A percentile compares a stretch with the other conserved stretches of the same genome.
Conservation (phyloP, 768 basidiomycete species). For the Lactarius tabidus region DNA sequence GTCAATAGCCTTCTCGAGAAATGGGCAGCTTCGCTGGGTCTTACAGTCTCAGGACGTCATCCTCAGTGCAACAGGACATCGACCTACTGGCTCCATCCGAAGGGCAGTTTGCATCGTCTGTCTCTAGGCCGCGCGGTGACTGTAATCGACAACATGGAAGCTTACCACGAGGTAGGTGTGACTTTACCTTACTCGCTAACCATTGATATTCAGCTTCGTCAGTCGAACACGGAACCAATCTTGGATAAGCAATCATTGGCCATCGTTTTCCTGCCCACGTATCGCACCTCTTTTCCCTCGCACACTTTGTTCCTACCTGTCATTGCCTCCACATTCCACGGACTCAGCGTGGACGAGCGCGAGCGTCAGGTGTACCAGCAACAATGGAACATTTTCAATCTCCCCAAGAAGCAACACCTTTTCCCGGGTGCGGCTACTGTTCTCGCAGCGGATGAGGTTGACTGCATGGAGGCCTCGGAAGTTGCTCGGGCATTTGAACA, state of each 20-base stretch:
- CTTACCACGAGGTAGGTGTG: conserved; percentile 36
- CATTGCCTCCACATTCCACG: conserved; percentile 27
- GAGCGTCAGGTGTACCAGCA: conserved; percentile 33
- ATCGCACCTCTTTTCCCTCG: conserved; percentile 34
- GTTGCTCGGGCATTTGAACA: conserved; percentile 20
- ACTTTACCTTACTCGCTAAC: conserved; percentile 29
- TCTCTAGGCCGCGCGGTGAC: conserved; percentile 35
- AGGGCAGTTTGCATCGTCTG: conserved; percentile 30
- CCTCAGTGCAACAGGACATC: conserved; percentile 27
- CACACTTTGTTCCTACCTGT: conserved; percentile 60
- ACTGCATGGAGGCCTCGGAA: conserved; percentile 17
- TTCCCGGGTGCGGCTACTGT: conserved; percentile 31
- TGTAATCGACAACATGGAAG: conserved; percentile 39
- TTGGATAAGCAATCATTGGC: conserved; percentile 56
- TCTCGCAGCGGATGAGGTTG: conserved; percentile 17
- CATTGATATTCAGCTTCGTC: conserved; percentile 38
- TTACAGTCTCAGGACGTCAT: conserved; percentile 22
- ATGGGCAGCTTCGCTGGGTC: conserved; percentile 39
- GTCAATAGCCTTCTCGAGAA: conserved; percentile 57
- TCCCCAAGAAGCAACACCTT: conserved; percentile 29
- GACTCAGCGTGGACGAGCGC: conserved; percentile 26
- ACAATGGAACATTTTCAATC: conserved; percentile 31
- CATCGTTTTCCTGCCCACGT: conserved; percentile 60
- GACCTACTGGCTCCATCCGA: conserved; percentile 28
- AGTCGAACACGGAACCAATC: conserved; percentile 40